Conservation (phyloP, 768 basidiomycete genomes). For the Lactarius vividus region DNA sequence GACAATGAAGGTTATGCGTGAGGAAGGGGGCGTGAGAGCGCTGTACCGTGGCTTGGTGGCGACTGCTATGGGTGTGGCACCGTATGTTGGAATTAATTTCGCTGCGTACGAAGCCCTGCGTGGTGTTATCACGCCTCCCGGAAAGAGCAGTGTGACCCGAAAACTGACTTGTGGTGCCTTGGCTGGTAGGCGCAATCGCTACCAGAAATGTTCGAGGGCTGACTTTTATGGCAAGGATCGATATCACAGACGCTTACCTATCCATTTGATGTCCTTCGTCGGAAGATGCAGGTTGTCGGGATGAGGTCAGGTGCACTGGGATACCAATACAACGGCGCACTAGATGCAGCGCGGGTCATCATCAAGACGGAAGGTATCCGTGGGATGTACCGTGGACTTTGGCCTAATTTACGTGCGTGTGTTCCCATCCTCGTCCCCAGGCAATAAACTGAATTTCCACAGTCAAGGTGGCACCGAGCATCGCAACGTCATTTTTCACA, state of each 20-base stretch:
- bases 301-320: conserved; percentile 54
- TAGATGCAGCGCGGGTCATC: conserved; percentile 73
- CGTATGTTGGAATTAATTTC: conserved; percentile 88
- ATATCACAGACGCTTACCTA: conserved; percentile 94
- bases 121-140: conserved; percentile 76
- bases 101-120: conserved; percentile 87
- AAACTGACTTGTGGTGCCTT: conserved; percentile 86
- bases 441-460: conserved; percentile 22
- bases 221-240: conserved; percentile 50
- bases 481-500: conserved; percentile 82
- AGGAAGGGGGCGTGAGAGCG: conserved; percentile 87
- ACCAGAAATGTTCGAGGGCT: conserved; percentile 3
- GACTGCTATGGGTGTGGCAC: conserved; percentile 87
- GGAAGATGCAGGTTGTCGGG: conserved; percentile 94
- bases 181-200: conserved; percentile 52
- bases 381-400: conserved; percentile 82
- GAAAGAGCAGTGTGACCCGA: conserved; percentile 59
- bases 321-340: conserved; percentile 73
- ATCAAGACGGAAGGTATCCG: conserved; percentile 67
- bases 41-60: conserved; percentile 84
- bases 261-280: conserved; percentile 89
- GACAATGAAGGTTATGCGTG: conserved; percentile 85
- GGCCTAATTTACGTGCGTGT: conserved; percentile 82
- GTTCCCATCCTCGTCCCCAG: neutral
- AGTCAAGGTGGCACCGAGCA: conserved; percentile 92